Conservation (phyloP, 1,139 yeast species). For the Suhomyces guaymorum region DNA sequence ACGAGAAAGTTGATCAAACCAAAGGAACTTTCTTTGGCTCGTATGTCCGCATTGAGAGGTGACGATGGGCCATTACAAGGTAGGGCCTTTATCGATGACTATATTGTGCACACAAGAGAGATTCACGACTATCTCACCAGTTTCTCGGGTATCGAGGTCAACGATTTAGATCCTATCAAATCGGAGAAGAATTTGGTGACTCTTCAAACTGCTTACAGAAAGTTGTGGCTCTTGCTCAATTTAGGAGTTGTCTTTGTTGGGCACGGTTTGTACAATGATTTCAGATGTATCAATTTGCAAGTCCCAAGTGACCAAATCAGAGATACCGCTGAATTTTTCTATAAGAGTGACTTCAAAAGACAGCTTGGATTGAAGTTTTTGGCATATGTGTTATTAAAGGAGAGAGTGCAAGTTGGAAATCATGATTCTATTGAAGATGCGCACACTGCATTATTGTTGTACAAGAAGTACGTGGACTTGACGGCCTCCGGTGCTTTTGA, state of each 20-base stretch:
- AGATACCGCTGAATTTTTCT: conserved; percentile 83
- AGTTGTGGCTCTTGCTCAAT: conserved; percentile 84
- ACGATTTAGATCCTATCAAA: conserved; percentile 74
- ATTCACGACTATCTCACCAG: conserved; percentile 86
- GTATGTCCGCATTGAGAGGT: conserved; percentile 86
- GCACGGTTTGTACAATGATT: conserved; percentile 89
- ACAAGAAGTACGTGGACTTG: conserved; percentile 68
- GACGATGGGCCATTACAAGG: conserved; percentile 65
- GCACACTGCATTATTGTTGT: conserved; percentile 74
- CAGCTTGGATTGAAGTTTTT: conserved; percentile 85
- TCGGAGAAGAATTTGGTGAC: conserved; percentile 77
- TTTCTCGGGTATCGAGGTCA: conserved; percentile 89
- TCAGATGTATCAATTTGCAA: conserved; percentile 86
- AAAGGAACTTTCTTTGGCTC: conserved; percentile 73
- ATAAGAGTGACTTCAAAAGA: conserved; percentile 67
- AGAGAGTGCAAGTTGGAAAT: conserved; percentile 84
- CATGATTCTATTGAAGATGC: conserved; percentile 99
- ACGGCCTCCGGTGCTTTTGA: conserved; percentile 60
- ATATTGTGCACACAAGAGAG: conserved; percentile 69
- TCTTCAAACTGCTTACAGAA: conserved; percentile 80
- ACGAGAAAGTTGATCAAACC: conserved; percentile 70
- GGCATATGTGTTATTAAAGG: conserved; percentile 74
- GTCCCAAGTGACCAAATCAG: conserved; percentile 84
- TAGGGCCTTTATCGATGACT: conserved; percentile 88
- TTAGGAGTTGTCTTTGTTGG: conserved; percentile 93